phyloP scores from a whole-genome alignment of 2,329 filamentous ascomycete genomes.

The Blumeriella jaapii region DNA sequence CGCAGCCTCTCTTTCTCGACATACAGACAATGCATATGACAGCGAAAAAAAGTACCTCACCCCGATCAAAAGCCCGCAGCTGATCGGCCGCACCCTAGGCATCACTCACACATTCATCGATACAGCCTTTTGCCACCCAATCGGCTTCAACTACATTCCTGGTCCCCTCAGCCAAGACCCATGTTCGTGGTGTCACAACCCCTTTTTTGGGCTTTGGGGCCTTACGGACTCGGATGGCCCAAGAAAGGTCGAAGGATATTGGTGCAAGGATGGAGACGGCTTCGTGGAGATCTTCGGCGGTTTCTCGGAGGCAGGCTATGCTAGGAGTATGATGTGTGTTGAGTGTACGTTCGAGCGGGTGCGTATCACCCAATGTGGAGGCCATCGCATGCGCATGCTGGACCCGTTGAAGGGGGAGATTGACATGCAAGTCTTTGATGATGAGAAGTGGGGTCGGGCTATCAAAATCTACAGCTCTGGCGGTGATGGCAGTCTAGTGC shows the following conservation, averaged over 20 bases:
- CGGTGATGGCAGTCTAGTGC: slow-evolving; percentile 7
- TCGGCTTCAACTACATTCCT: slow-evolving; percentile 21
- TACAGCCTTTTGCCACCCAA: slow-evolving; percentile 23
- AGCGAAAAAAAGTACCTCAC: neutral
- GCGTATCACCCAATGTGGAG: slow-evolving; percentile 13
- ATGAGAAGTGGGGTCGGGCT: slow-evolving; percentile 1
- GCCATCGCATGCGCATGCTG: slow-evolving; percentile 8
- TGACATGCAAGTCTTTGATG: slow-evolving; percentile 9
- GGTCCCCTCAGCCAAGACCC: slow-evolving; percentile 5
- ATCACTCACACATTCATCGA: slow-evolving; percentile 13
- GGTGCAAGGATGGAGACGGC: slow-evolving; percentile 4
- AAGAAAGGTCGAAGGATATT: slow-evolving; percentile 14
- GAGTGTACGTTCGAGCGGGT: slow-evolving; percentile 17
- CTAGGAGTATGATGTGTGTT: slow-evolving; percentile 19
- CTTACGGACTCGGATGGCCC: slow-evolving; percentile 7
- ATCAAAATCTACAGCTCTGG: slow-evolving; percentile 1
- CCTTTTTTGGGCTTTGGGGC: slow-evolving; percentile 22
- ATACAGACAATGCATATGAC: neutral
- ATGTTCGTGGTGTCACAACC: slow-evolving; percentile 18
- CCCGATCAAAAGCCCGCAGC: slow-evolving; percentile 1
- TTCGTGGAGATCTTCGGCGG: slow-evolving; percentile 20
- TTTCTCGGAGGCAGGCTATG: slow-evolving; percentile 8
- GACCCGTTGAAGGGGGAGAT: slow-evolving; percentile 5
- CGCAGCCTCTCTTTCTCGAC: neutral
- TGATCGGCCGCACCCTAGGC: slow-evolving; percentile 4